Evolutionary conservation across 108 stramenopile species (phyloP).

Genomic region (Stephanodiscus triporus): DNA sequence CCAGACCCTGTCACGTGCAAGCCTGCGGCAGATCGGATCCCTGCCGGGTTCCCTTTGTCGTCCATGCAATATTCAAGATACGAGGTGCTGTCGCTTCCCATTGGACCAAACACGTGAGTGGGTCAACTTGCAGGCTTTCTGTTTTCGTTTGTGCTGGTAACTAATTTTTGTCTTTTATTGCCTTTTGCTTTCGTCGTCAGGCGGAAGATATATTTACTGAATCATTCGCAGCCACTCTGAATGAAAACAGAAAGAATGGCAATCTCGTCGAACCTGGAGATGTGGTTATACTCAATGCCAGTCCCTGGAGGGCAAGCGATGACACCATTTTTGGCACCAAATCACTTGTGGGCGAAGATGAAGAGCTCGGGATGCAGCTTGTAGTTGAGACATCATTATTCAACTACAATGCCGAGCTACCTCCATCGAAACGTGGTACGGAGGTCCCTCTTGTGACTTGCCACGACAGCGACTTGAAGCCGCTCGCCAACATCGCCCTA

Average conservation of each 20-base stretch:
- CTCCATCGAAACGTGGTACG: slow-evolving; percentile 8
- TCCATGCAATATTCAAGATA: too few relatives aligned
- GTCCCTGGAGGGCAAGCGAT: slow-evolving; percentile 49
- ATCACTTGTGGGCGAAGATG: slow-evolving; percentile 23
- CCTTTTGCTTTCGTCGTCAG: neutral
- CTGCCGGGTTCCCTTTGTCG: slow-evolving; percentile 49
- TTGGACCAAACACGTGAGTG: slow-evolving; percentile 36
- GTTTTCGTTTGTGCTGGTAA: neutral
- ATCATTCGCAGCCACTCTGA: slow-evolving; percentile 33
- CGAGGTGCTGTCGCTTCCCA: slow-evolving; percentile 41
- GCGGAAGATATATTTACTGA: slow-evolving; percentile 44
- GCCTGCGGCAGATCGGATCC: slow-evolving; percentile 75
- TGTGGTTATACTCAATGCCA: slow-evolving; percentile 40
- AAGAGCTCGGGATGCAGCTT: slow-evolving; percentile 51
- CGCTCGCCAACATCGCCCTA: slow-evolving; percentile 35
- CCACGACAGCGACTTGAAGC: slow-evolving; percentile 33
- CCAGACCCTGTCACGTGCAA: slow-evolving; percentile 68
- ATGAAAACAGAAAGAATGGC: slow-evolving; percentile 17
- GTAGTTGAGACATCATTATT: slow-evolving; percentile 48
- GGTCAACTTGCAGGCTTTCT: neutral
- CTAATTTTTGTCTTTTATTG: neutral
- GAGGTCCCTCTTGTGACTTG: slow-evolving; percentile 31
- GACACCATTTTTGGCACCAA: slow-evolving; percentile 35
- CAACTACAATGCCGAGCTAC: slow-evolving; percentile 36
- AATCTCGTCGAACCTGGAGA: slow-evolving; percentile 40